A percentile compares a stretch with the other conserved stretches of the same genome.
Conservation (phyloP, 1,139 yeast species). For the Geotrichum histeridarum region DNA sequence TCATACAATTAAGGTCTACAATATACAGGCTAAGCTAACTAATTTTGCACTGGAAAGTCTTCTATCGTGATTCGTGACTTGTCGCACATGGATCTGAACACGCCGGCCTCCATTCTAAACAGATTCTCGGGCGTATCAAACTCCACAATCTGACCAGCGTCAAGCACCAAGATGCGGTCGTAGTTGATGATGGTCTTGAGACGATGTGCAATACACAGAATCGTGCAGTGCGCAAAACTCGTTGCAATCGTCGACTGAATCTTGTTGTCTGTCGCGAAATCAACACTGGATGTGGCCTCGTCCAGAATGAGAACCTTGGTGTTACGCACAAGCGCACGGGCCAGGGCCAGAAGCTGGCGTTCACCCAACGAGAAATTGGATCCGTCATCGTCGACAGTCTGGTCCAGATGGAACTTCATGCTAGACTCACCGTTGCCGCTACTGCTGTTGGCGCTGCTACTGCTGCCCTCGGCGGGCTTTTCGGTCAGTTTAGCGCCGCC, state of each 20-base stretch:
- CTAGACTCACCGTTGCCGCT: conserved; percentile 14
- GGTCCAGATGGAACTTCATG: conserved; percentile 64
- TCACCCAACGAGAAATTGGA: conserved; percentile 72
- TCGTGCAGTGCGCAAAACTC: conserved; percentile 63
- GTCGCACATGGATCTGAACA: conserved; percentile 58
- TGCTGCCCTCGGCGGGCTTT: conserved; percentile 17
- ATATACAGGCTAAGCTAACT: no score
- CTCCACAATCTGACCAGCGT: conserved; percentile 56
- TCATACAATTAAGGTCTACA: no score
- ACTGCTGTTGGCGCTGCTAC: not conserved
- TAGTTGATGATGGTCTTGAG: conserved; percentile 61
- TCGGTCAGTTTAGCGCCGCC: no score
- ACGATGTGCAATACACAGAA: conserved; percentile 76
- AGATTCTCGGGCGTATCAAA: conserved; percentile 46
- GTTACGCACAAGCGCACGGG: conserved; percentile 70
- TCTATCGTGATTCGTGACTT: conserved; percentile 46
- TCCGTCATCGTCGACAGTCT: conserved; percentile 68
- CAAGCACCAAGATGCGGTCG: conserved; percentile 62
- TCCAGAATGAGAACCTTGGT: conserved; percentile 65
- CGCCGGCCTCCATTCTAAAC: conserved; percentile 43
- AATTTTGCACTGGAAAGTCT: conserved; percentile 33
- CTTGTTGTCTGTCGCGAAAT: conserved; percentile 67
- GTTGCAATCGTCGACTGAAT: conserved; percentile 60
- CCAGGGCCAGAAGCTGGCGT: conserved; percentile 67
- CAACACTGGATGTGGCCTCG: conserved; percentile 82